Evolutionary conservation across 768 basidiomycete species (phyloP).

Genomic region (Polyporus arcularius): DNA sequence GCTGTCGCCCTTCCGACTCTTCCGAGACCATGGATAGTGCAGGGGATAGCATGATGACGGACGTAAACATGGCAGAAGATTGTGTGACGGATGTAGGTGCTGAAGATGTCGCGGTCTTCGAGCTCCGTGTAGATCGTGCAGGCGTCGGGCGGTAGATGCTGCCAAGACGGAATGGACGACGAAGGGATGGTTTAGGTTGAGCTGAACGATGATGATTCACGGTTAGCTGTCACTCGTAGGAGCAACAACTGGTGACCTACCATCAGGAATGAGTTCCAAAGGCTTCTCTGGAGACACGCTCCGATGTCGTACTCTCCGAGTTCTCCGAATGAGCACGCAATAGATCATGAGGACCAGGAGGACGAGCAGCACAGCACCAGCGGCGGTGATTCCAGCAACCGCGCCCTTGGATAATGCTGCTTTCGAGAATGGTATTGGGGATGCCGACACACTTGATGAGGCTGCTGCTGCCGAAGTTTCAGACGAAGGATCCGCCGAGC

Average conservation of each 20-base stretch:
- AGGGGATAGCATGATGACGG: slow-evolving; percentile 22
- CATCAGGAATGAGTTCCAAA: slow-evolving; percentile 6
- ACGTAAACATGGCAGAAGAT: slow-evolving; percentile 22
- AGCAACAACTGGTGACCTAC: not conserved
- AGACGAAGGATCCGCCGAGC: not conserved
- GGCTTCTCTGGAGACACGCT: slow-evolving; percentile 16
- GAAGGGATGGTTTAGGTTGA: not conserved
- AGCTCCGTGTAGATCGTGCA: slow-evolving; percentile 15
- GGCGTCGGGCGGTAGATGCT: slow-evolving; percentile 15
- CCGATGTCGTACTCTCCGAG: slow-evolving; percentile 2
- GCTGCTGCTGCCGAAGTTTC: not conserved
- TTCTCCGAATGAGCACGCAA: not conserved
- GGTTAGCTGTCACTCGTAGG: too few species aligned
- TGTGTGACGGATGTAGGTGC: slow-evolving; percentile 18
- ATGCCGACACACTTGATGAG: not conserved
- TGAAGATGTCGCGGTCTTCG: slow-evolving; percentile 19
- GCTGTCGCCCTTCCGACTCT: not conserved
- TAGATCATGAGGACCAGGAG: not conserved
- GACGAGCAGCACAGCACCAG: not conserved
- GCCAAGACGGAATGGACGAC: slow-evolving; percentile 4
- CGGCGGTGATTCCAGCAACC: slow-evolving; percentile 16
- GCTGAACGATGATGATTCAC: not conserved
- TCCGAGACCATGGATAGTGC: slow-evolving; percentile 22
- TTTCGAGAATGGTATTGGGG: not conserved
- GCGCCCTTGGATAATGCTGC: slow-evolving; percentile 1